Evolutionary conservation across 192 early-diverging fungal genomes (phyloP), one percentile per base, ranked within the genome.

Genomic region (Irineochytrium annulatum): DNA sequence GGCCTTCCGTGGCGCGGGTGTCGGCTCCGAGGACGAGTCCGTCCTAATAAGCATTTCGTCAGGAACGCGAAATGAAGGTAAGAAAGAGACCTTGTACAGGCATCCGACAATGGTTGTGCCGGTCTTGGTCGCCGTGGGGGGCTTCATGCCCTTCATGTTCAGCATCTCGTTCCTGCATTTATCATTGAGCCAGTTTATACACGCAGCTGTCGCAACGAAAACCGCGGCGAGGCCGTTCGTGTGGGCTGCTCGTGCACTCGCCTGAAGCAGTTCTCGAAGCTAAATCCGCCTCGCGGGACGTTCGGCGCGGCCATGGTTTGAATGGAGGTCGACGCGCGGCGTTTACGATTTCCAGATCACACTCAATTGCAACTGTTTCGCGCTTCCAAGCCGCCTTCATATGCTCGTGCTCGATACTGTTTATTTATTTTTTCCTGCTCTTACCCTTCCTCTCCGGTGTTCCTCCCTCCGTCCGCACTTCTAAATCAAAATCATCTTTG

Each of bases 51-150:
- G 14, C 3, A 51, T 44, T 28, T 35, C 61, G 29, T 16, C 57
- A 64, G 52, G 0, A 44, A 66, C 43, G 19, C 28, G n/a, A 48
- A 35, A 11, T 30, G 24, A 35, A 29, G 24, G 46, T 28, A 24
- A 32, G 14, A 2, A 67, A 30, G 49, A 49, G 63, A 89, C 88
- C 73, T 95, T 94, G 86, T 79, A 99, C 34, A 95, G 79, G 29
- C 91, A 67, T 34, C 94, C 96, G 45, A 91, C 91, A 76, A 99
- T 97, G 13, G 96, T 99, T 3, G 96, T 99, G 69, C 96, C 96
- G 2, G 96, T 99, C 71, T 88, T 93, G 53, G 87, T 94, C 1
- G 91, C 80, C 52, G 86, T 89, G 39, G 96, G 92, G 30, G 83
- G 61, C 62, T 81, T 83, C 57, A 79, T 70, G 52, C 94, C 95